Evolutionary conservation across 805 yeast species (phyloP).

Genomic region (Pichia deserticola): DNA sequence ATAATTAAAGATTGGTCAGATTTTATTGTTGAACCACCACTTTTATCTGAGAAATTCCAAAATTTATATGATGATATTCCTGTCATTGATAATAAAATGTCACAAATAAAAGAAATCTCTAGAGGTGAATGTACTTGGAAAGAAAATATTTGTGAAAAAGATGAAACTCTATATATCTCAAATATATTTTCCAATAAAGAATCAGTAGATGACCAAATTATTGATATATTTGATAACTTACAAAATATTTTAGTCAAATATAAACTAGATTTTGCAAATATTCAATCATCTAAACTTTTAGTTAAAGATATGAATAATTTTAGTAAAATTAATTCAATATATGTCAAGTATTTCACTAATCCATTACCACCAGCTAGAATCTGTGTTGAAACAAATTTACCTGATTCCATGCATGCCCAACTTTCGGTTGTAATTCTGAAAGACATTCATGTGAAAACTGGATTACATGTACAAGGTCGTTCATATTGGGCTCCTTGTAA

Average conservation of each 20-base stretch:
- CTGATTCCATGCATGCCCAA: slow-evolving; percentile 35
- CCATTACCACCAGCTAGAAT: slow-evolving; percentile 85
- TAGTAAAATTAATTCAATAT: slow-evolving; percentile 50
- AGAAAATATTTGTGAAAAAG: slow-evolving; percentile 16
- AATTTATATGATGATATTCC: slow-evolving; percentile 8
- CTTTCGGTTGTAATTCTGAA: slow-evolving; percentile 52
- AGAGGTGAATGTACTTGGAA: slow-evolving; percentile 1
- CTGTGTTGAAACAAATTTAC: slow-evolving; percentile 60
- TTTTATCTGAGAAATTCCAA: slow-evolving; percentile 37
- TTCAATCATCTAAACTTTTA: slow-evolving; percentile 55
- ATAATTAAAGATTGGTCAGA: slow-evolving; percentile 9
- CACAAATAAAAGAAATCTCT: no score
- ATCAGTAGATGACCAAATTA: slow-evolving; percentile 37
- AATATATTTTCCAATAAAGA: slow-evolving; percentile 31
- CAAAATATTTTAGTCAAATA: slow-evolving; percentile 25
- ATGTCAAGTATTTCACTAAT: slow-evolving; percentile 45
- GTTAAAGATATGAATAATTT: slow-evolving; percentile 62
- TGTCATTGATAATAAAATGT: background rate
- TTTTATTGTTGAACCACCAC: slow-evolving; percentile 26
- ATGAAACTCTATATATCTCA: slow-evolving; percentile 34
- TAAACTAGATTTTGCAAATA: slow-evolving; percentile 33
- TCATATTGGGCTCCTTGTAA: slow-evolving; percentile 99
- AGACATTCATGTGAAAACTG: slow-evolving; percentile 37
- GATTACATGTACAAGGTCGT: slow-evolving; percentile 85
- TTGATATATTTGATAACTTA: slow-evolving; percentile 42